A percentile compares a stretch with the other conserved stretches of the same genome.
Evolutionary conservation across 2,329 filamentous ascomycete genomes (phyloP).

Genomic region (Blastomyces gilchristii): DNA sequence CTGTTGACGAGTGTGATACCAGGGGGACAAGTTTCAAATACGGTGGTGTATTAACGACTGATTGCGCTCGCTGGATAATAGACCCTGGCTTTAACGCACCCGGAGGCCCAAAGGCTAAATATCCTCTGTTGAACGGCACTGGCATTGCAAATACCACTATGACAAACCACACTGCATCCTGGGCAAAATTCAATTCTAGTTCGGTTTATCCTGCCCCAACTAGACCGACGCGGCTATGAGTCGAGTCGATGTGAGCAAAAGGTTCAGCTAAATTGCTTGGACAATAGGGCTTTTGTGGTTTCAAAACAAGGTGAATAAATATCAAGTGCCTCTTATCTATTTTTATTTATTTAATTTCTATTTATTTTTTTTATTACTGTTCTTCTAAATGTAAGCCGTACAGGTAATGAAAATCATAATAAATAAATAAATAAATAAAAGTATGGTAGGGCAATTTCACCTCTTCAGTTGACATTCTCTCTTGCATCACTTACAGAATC

Average conservation of each 20-base stretch:
- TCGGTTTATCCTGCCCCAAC: neutral
- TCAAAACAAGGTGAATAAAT: neutral
- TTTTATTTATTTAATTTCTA: too few species aligned
- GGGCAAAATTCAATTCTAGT: neutral
- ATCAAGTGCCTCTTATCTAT: neutral
- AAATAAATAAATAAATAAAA: too few species aligned
- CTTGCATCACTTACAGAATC: too few species aligned
- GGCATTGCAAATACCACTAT: neutral
- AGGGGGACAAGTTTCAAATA: neutral
- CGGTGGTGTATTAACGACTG: neutral
- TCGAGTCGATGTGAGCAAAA: neutral
- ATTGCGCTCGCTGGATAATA: conserved; percentile 2
- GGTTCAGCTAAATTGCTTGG: too few species aligned
- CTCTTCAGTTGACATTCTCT: too few species aligned
- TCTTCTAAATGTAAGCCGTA: too few species aligned
- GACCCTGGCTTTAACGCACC: neutral
- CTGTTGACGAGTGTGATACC: conserved; percentile 6
- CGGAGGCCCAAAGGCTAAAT: neutral
- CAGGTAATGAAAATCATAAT: too few species aligned
- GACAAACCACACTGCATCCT: neutral
- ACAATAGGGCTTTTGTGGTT: too few species aligned
- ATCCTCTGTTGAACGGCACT: neutral
- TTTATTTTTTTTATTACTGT: too few species aligned
- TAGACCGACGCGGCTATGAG: neutral
- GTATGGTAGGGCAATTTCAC: too few species aligned